phyloP scores from a whole-genome alignment of 345 rosid species.

The Salix caprea region DNA sequence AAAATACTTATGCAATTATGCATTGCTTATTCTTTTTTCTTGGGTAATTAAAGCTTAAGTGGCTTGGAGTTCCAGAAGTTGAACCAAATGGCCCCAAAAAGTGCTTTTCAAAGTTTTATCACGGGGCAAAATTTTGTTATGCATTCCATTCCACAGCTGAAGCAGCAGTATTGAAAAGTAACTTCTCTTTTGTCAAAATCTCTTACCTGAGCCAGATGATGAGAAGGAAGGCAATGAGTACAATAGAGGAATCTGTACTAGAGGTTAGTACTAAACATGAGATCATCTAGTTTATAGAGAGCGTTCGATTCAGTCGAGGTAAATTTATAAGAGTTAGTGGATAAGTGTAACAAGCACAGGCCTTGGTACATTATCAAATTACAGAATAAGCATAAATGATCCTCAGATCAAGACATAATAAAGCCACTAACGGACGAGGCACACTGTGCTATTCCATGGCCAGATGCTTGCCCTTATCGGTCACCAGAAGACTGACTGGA shows the following conservation, averaged over 20 bases:
- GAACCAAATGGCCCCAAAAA: not conserved
- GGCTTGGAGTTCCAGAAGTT: not conserved
- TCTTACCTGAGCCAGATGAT: not conserved
- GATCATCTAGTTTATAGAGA: conserved; percentile 6
- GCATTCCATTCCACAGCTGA: not conserved
- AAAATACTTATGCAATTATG: not conserved
- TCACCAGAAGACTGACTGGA: not conserved
- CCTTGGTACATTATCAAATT: not conserved
- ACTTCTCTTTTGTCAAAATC: not conserved
- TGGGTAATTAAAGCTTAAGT: not conserved
- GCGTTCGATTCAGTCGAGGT: conserved; percentile 18
- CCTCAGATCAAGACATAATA: not conserved
- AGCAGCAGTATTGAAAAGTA: not conserved
- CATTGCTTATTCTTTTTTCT: not conserved
- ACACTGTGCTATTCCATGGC: not conserved
- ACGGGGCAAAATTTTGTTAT: not conserved
- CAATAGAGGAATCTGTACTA: conserved; percentile 41
- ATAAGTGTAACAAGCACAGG: not conserved
- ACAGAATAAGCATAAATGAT: not conserved
- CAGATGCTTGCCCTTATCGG: not conserved
- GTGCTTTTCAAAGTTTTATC: not conserved
- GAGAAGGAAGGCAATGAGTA: conserved; percentile 18
- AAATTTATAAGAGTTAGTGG: not conserved
- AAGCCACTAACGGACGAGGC: not conserved
- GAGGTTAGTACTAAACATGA: conserved; percentile 27